Percentiles rank a stretch among this genome's conserved stretches.
Conservation (phyloP, 176 grass and related monocot species). For the Chrysopogon serrulatus region DNA sequence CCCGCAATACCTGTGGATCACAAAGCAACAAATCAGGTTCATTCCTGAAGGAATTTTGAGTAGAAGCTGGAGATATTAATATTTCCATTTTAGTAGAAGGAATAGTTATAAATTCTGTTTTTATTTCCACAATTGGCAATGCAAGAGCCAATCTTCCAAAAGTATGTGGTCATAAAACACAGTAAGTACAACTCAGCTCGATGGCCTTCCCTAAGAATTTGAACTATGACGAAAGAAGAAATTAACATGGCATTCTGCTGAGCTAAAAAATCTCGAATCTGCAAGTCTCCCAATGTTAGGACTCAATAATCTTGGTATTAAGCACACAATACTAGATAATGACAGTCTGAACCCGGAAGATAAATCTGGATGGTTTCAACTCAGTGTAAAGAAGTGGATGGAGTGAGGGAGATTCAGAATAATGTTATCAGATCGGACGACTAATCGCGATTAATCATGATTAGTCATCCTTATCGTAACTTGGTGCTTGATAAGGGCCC, state of each 20-base stretch:
- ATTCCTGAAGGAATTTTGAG: not conserved
- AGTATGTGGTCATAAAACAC: not conserved
- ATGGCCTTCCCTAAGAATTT: not conserved
- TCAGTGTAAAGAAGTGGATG: not conserved
- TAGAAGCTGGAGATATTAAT: not conserved
- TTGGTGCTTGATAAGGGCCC: no score
- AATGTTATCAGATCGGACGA: no score
- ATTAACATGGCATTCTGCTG: not conserved
- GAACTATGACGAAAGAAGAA: not conserved
- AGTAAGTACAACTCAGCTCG: not conserved
- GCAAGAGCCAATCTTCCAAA: not conserved
- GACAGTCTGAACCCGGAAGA: not conserved
- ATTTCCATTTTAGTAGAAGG: not conserved
- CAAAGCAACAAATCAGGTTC: constrained; percentile 20
- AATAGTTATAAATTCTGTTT: not conserved
- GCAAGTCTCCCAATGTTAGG: not conserved
- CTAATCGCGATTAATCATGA: no score
- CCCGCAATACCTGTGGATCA: constrained; percentile 25
- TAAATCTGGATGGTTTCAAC: not conserved
- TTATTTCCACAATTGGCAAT: not conserved
- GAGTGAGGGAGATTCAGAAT: not conserved
- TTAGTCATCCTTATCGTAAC: no score
- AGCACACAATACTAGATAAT: not conserved
- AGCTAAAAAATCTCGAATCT: not conserved
- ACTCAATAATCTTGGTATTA: not conserved